These are phyloP conservation scores for Fibroporia radiculosa DNA, from an alignment of 768 basidiomycete genomes.

Conservation along the genomic window DNA sequence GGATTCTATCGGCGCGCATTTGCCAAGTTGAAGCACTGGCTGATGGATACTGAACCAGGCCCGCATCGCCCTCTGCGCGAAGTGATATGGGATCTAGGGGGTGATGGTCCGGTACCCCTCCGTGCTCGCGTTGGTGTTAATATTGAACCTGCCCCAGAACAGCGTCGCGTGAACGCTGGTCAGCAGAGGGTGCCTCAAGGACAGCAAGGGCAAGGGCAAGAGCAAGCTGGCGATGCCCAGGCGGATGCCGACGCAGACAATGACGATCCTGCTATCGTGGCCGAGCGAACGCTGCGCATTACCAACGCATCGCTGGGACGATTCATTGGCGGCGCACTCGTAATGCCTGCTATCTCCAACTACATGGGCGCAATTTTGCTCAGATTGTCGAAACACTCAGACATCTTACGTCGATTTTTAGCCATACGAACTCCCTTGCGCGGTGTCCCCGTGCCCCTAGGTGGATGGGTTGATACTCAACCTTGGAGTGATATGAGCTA, in stretches of 20 bases:
- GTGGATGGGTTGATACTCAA: background rate
- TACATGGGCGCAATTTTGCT: constrained; percentile 57
- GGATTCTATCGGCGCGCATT: constrained; percentile 17
- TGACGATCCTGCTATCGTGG: constrained; percentile 36
- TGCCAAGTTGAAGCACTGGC: constrained; percentile 13
- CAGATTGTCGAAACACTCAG: constrained; percentile 41
- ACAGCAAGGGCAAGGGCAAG: constrained; percentile 14
- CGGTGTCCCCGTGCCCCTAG: background rate
- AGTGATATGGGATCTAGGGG: constrained; percentile 17
- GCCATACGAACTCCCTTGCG: constrained; percentile 17
- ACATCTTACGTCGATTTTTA: constrained; percentile 26
- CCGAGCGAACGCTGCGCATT: constrained; percentile 51
- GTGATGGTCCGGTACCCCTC: constrained; percentile 15
- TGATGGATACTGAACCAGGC: constrained; percentile 15
- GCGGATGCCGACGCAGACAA: constrained; percentile 19
- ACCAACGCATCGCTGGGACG: constrained; percentile 57
- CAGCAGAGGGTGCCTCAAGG: background rate
- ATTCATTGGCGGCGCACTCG: constrained; percentile 59
- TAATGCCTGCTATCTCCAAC: constrained; percentile 59
- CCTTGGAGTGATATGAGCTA: constrained; percentile 11
- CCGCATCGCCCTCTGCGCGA: constrained; percentile 11
- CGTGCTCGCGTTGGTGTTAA: constrained; percentile 17
- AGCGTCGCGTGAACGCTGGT: background rate
- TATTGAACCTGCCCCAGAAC: constrained; percentile 6
- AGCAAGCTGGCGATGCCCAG: constrained; percentile 10